phyloP scores from a whole-genome alignment of 2,329 filamentous ascomycete species.

The Aspergillus unguis region DNA sequence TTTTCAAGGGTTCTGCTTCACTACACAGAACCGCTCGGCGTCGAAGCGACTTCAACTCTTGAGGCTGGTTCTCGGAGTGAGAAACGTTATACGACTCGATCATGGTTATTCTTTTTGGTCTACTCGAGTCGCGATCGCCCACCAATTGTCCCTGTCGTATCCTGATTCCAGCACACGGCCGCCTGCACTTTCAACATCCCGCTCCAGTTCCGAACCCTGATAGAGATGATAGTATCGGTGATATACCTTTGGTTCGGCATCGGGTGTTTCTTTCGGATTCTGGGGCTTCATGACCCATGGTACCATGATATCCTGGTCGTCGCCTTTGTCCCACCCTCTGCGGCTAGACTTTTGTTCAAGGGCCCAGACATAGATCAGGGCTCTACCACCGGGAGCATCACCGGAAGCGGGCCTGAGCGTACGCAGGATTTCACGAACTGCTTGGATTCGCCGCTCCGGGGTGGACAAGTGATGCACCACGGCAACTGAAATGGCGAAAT shows the following conservation, averaged over 20 bases:
- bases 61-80: constrained; percentile 32
- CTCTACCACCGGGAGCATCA: constrained; percentile 53
- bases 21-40: constrained; percentile 8
- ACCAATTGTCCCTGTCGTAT: constrained; percentile 99
- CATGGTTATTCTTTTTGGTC: constrained; percentile 22
- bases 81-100: constrained; percentile 11
- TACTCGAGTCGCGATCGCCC: constrained; percentile 63
- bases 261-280: constrained; percentile 43
- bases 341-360: constrained; percentile 85
- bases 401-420: constrained; percentile 50
- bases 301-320: constrained; percentile 88
- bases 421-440: constrained; percentile 67
- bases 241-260: constrained; percentile 46
- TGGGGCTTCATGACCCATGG: constrained; percentile 74
- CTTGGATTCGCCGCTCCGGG: constrained; percentile 65
- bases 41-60: constrained; percentile 12
- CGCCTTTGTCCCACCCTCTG: constrained; percentile 80
- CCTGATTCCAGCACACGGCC: constrained; percentile 74
- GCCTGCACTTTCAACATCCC: constrained; percentile 70
- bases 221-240: constrained; percentile 96
- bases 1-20: constrained; percentile 7
- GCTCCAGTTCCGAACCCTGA: constrained; percentile 77
- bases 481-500: constrained; percentile 92
- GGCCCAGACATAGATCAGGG: constrained; percentile 90
- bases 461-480: constrained; percentile 94